phyloP scores from a whole-genome alignment of 352 stramenopile genomes.

The Globisporangium ultimum region DNA sequence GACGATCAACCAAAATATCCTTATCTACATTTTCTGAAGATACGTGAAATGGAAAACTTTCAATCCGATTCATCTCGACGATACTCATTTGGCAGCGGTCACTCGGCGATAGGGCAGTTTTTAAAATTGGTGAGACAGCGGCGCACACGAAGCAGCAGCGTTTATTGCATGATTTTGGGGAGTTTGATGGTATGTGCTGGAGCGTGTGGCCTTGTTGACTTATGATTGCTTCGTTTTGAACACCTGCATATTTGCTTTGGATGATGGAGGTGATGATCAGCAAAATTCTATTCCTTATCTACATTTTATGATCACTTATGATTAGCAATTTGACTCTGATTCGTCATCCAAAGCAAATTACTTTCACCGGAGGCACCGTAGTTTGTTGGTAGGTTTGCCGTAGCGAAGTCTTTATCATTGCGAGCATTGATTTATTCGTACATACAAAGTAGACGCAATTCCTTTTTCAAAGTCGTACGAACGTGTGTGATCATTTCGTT shows the following conservation, averaged over 20 bases:
- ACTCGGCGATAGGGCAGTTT: neutral
- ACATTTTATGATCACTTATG: conserved; percentile 53
- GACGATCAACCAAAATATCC: conserved; percentile 57
- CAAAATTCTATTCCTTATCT: conserved; percentile 46
- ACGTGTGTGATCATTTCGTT: neutral
- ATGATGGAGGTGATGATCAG: conserved; percentile 17
- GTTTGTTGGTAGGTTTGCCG: neutral
- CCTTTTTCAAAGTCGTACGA: neutral
- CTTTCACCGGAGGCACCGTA: neutral
- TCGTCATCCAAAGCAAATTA: conserved; percentile 15
- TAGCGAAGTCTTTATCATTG: too few species aligned
- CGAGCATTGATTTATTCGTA: too few species aligned
- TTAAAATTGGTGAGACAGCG: neutral
- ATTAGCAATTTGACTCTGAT: conserved; percentile 23
- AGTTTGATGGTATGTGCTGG: neutral
- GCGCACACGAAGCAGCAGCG: neutral
- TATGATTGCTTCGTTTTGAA: neutral
- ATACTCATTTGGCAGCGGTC: conserved; percentile 1
- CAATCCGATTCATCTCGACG: conserved; percentile 32
- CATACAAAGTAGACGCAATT: neutral
- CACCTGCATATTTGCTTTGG: neutral
- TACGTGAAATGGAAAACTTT: conserved; percentile 21
- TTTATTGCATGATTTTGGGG: neutral
- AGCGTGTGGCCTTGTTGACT: neutral
- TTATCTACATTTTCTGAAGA: conserved; percentile 73